Percentiles rank a stretch among this genome's conserved stretches.
Evolutionary conservation across 2,329 filamentous ascomycete genomes (phyloP).

Genomic region (Cordyceps militaris): DNA sequence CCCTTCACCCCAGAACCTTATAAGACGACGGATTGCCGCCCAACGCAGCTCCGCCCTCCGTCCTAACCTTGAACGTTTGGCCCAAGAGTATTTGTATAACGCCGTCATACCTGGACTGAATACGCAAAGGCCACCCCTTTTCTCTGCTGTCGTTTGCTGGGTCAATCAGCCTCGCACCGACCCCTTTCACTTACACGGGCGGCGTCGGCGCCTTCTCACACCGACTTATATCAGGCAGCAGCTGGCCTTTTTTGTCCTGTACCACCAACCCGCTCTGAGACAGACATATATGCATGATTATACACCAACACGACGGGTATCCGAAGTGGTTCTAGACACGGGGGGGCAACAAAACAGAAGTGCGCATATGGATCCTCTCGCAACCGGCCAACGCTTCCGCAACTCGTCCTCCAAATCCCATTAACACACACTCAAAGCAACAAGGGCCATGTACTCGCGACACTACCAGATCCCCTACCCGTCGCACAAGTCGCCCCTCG

Average conservation of each 20-base stretch:
- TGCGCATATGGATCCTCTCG: conserved; percentile 9
- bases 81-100: neutral
- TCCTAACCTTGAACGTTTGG: neutral
- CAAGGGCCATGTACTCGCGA: conserved; percentile 8
- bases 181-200: too few relatives aligned
- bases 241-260: neutral
- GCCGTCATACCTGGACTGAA: neutral
- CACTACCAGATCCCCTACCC: conserved; percentile 18
- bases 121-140: neutral
- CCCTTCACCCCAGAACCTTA: neutral
- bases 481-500: conserved; percentile 19
- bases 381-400: conserved; percentile 12
- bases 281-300: neutral
- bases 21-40: conserved; percentile 4
- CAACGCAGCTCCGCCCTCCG: neutral
- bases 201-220: neutral
- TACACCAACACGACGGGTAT: neutral
- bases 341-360: neutral
- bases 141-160: neutral
- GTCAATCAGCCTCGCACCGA: neutral
- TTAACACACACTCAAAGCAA: neutral
- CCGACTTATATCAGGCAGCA: neutral
- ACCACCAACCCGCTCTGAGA: neutral
- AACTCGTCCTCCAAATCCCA: conserved; percentile 10
- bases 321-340: neutral